Conservation (phyloP, 148 eudicot species). For the Vaccinium corymbosum region DNA sequence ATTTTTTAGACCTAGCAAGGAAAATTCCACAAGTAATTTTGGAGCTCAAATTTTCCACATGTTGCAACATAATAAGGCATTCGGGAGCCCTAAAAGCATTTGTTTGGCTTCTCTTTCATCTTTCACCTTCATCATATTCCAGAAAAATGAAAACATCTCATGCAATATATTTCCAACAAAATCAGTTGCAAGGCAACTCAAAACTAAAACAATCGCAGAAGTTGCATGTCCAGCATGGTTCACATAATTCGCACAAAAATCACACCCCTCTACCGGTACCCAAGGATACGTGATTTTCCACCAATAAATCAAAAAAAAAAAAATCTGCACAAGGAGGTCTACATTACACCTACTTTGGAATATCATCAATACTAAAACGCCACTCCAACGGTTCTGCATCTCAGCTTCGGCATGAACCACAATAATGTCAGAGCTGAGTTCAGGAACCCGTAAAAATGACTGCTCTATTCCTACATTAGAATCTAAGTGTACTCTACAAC, state of each 20-base stretch:
- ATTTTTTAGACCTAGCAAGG: neutral
- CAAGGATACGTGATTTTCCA: neutral
- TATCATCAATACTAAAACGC: slow-evolving; percentile 15
- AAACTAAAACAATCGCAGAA: neutral
- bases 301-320: slow-evolving; percentile 12
- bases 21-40: neutral
- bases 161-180: neutral
- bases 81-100: neutral
- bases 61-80: too few species aligned
- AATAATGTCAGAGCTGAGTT: slow-evolving; percentile 25
- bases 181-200: neutral
- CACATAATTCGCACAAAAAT: neutral
- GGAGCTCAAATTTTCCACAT: neutral
- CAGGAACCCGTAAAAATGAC: slow-evolving; percentile 32
- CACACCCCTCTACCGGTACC: neutral
- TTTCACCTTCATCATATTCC: neutral
- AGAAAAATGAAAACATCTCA: neutral
- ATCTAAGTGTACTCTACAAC: slow-evolving; percentile 48
- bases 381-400: slow-evolving; percentile 7
- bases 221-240: neutral
- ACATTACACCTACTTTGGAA: slow-evolving; percentile 27
- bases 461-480: slow-evolving; percentile 33
- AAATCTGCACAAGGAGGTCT: slow-evolving; percentile 35
- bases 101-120: neutral
- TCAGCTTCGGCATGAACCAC: slow-evolving; percentile 19